Evolutionary conservation across 2,329 filamentous ascomycete genomes (phyloP).

Genomic region (Periglandula ipomoeae): DNA sequence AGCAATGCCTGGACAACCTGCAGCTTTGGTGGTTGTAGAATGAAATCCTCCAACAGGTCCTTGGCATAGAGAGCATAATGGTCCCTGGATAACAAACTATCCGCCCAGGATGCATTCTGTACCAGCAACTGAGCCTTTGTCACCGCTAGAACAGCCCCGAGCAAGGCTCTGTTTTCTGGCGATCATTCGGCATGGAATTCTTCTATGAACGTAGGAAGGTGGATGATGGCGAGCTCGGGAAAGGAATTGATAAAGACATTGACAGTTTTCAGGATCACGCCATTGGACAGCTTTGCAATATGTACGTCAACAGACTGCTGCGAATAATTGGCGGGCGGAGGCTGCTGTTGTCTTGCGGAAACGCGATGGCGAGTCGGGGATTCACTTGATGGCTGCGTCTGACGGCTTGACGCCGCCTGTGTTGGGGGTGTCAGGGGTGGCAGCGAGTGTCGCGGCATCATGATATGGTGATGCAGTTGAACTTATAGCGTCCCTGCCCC

Average conservation of each 20-base stretch:
- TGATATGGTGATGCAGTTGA: not conserved
- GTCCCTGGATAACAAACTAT: constrained; percentile 20
- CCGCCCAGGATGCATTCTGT: constrained; percentile 19
- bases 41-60: constrained; percentile 17
- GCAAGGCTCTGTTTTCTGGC: constrained; percentile 19
- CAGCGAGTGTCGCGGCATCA: not conserved
- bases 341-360: not conserved
- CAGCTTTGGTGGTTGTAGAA: constrained; percentile 21
- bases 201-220: constrained; percentile 21
- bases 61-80: constrained; percentile 23
- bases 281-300: constrained; percentile 15
- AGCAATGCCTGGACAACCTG: constrained; percentile 30
- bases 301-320: constrained; percentile 15
- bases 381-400: not conserved
- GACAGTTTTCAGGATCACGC: constrained; percentile 21
- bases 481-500: not conserved
- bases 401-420: not conserved
- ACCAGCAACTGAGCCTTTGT: constrained; percentile 22
- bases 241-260: constrained; percentile 26
- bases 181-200: constrained; percentile 14
- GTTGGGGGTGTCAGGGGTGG: not conserved
- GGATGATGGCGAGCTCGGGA: constrained; percentile 24
- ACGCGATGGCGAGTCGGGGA: not conserved
- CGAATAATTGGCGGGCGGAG: not conserved
- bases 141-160: constrained; percentile 21